Base-by-base conservation (phyloP, 2,329 filamentous ascomycete species). In the Catunica adiposa region DNA sequence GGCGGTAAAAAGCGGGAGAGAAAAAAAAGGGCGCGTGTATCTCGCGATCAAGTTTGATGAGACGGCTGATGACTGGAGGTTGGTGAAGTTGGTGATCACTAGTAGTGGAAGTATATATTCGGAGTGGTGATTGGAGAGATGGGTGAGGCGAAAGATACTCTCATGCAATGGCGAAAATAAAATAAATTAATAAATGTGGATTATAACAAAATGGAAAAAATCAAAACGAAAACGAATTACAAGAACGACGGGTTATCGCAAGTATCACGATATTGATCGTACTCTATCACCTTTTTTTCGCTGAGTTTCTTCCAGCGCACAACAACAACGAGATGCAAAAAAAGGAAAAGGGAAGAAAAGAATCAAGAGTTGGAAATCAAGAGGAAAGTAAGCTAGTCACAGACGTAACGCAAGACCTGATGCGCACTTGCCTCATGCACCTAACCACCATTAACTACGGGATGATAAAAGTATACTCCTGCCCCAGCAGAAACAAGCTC, bases 401-500 rank as follows among this genome's bases (percentile, higher is more conserved):
- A 44, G 40, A n/a, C 40, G n/a, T 22, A 38, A 38, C 37, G n/a
- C n/a, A n/a, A n/a, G n/a, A n/a, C n/a, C n/a, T n/a, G n/a, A n/a
- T 17, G 20, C 11, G 40, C 40, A 44, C 40, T 44, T 44, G 40
- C 40, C 40, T n/a, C 20, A 44, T 22, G 11, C 29, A 34, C 5
- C 29, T 34, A 34, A 34, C 29, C 11, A 5, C 11, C 29, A 5
- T 5, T 34, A 34, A 34, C 11, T 34, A 34, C 5, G 5, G 29
- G 29, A 11, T n/a, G 8, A 44, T 7, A 17, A 44, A 17, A 44
- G 40, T 44, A 44, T n/a, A n/a, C 40, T 17, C 40, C 40, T 44
- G 40, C 40, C 40, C 40, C 20, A 17, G 11, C 25, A 25, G n/a
- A 73, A 74, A 73, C 72, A 54, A 71, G 69, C n/a, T n/a, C n/a